Evolutionary conservation across 805 yeast genomes (phyloP), one percentile per base, ranked within the genome.

Genomic region (Peterozyma toletana): DNA sequence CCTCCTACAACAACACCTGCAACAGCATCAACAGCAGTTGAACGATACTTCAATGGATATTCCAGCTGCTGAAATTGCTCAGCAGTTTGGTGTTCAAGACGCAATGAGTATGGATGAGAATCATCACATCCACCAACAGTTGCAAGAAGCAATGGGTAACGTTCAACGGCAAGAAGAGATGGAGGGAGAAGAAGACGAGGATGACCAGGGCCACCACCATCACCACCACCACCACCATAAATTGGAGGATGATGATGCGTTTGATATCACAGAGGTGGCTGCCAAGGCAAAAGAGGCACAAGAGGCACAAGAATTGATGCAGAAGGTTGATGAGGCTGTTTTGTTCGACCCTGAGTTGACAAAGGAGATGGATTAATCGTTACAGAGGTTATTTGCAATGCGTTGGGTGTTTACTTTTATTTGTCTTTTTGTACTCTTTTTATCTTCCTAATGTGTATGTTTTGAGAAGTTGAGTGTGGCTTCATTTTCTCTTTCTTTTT

Each of bases 341-440:
- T 44, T 40, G 21, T 43, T 44, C 14, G 47, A 44, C 30, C 47
- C 47, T n/a, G 38, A 44, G 15, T 37, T 44, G 35, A 44, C 47
- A 15, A 44, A 44, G 27, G 27, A 21, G 4, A 21, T 21, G 27
- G 27, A 21, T 21, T 21, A 21, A 21, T 5, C 4, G n/a, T n/a
- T n/a, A n/a, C n/a, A n/a, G n/a, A n/a, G n/a, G n/a, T n/a, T 6
- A 16, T 6, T 16, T 35, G 7, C 29, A 13, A 11, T 17, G 14
- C 17, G 4, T 14, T 21, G 10, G 15, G 21, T 17, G n/a, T 5
- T 9, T 11, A 17, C 11, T 17, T 11, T 11, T 11, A 36, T 35
- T n/a, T 14, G 9, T 15, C 17, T 35, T 14, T 36, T 13, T 3
- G 11, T 37, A n/a, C 6, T 37, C 17, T 37, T 37, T 37, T 37